These are phyloP conservation scores for Pseudognaphalium luteoalbum DNA, from an alignment of 129 eudicot species.

Conservation along the genomic window DNA sequence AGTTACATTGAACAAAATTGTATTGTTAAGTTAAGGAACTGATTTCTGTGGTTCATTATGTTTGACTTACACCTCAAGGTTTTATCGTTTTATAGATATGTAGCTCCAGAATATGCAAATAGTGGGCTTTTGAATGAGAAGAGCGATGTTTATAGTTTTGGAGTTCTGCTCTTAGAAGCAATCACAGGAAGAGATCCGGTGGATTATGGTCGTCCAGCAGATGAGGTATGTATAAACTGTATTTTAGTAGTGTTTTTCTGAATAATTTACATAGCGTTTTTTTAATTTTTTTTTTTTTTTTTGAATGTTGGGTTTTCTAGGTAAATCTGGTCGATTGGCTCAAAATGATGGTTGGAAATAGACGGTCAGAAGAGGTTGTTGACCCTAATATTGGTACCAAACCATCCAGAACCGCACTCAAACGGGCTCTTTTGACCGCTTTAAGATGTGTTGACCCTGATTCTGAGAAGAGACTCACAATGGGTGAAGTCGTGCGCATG, in stretches of 20 bases:
- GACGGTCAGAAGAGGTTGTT: conserved; percentile 80
- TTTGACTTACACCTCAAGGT: background rate
- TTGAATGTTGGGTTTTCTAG: conserved; percentile 23
- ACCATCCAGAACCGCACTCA: conserved; percentile 77
- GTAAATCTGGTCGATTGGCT: conserved; percentile 88
- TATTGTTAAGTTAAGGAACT: background rate
- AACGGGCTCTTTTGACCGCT: conserved; percentile 80
- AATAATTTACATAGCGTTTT: background rate
- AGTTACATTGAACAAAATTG: background rate
- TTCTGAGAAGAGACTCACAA: conserved; percentile 66
- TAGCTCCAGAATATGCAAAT: conserved; percentile 92
- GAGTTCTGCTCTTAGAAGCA: conserved; percentile 79
- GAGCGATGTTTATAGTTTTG: conserved; percentile 86
- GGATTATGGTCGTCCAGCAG: conserved; percentile 77
- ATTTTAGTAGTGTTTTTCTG: background rate
- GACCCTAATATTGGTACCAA: conserved; percentile 65
- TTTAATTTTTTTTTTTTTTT: background rate
- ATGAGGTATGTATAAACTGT: conserved; percentile 49
- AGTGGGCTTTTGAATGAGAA: conserved; percentile 84
- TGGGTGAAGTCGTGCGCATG: conserved; percentile 89
- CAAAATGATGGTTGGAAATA: conserved; percentile 77
- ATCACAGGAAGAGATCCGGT: conserved; percentile 89
- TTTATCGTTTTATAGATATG: conserved; percentile 49
- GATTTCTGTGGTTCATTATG: background rate
- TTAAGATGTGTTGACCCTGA: conserved; percentile 88